Conservation (phyloP, 306 rosid genomes). For the Cucurbita maxima region DNA sequence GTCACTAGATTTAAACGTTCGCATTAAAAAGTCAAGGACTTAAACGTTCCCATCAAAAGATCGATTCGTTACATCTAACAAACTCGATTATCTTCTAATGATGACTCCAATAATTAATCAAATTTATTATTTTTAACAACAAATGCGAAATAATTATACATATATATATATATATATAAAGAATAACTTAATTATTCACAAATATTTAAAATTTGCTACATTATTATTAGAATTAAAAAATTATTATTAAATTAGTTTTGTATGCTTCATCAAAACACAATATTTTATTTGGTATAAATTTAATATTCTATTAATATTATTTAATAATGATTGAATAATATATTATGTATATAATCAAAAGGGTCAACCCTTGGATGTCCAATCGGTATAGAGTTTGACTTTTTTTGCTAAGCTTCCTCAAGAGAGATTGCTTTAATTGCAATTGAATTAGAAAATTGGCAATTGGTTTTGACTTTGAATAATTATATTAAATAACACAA, state of each 20-base stretch:
- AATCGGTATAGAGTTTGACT: background rate
- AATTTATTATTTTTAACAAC: background rate
- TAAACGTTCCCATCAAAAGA: too few species aligned
- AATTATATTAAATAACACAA: background rate
- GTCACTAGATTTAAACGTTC: too few species aligned
- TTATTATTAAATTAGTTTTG: background rate
- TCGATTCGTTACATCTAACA: too few species aligned
- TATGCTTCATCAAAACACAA: background rate
- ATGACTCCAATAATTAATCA: background rate
- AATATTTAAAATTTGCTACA: background rate
- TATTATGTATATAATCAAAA: background rate
- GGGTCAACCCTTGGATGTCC: background rate
- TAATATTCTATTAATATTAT: background rate
- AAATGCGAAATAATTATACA: background rate
- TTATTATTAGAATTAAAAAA: background rate
- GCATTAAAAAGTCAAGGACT: background rate
- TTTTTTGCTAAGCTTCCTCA: background rate
- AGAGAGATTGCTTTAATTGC: background rate
- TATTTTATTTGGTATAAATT: background rate
- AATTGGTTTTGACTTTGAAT: background rate
- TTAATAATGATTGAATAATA: background rate
- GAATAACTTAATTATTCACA: background rate
- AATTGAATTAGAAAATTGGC: background rate
- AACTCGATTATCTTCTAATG: too few species aligned
- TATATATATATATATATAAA: background rate